These are phyloP conservation scores for Penicillium canescens DNA, from an alignment of 495 filamentous ascomycete genomes.

Conservation along the genomic window DNA sequence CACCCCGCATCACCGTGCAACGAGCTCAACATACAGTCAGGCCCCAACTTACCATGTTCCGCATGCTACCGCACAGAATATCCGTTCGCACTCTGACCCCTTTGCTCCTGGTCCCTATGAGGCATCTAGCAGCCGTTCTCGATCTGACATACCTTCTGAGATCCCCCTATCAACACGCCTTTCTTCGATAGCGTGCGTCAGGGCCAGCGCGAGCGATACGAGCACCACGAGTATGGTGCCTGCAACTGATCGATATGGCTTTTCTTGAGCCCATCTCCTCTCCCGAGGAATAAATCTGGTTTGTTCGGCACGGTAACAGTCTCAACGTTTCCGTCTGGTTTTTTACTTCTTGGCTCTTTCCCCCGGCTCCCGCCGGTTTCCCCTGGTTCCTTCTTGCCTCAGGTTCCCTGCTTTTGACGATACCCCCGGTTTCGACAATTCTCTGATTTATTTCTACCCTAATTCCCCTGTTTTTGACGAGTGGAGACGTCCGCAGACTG, in stretches of 20 bases:
- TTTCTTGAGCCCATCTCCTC: not conserved
- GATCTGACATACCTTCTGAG: not conserved
- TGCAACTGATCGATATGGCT: too few species aligned
- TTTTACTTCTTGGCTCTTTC: not conserved
- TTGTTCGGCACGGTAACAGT: not conserved
- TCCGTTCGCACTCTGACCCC: slow-evolving; percentile 1
- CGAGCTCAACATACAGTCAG: not conserved
- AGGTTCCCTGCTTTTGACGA: too few species aligned
- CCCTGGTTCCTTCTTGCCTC: not conserved
- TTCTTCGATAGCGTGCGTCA: too few species aligned
- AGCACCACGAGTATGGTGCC: too few species aligned
- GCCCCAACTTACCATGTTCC: not conserved
- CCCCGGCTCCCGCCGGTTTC: not conserved
- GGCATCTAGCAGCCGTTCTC: not conserved
- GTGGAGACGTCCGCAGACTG: too few species aligned
- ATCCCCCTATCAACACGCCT: too few species aligned
- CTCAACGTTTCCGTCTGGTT: not conserved
- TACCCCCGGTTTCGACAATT: too few species aligned
- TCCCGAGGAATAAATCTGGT: not conserved
- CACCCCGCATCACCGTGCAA: too few species aligned
- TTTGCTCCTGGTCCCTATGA: not conserved
- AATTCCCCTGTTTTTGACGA: too few species aligned
- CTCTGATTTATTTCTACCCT: too few species aligned
- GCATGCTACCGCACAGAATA: not conserved
- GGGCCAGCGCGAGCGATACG: too few species aligned